Percentiles rank a stretch among this genome's conserved stretches.
phyloP scores from a whole-genome alignment of 495 filamentous ascomycete species.

The Cercophora newfieldiana region DNA sequence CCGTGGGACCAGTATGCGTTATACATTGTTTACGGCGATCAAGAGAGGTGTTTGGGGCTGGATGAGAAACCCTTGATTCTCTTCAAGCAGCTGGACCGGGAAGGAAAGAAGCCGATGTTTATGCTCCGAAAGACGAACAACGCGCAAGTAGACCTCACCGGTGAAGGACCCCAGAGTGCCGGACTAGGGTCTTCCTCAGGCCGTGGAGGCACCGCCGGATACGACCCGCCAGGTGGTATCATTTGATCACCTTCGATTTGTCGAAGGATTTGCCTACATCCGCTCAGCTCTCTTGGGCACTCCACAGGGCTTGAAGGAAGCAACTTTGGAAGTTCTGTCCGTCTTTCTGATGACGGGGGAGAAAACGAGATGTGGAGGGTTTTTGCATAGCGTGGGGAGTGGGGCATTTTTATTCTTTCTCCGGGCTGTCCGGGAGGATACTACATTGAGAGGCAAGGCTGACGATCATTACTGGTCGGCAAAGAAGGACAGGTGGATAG shows the following conservation, averaged over 20 bases:
- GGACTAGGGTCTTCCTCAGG: slow-evolving; percentile 36
- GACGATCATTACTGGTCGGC: not conserved
- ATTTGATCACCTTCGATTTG: slow-evolving; percentile 38
- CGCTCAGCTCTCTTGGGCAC: not conserved
- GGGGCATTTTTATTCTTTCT: not conserved
- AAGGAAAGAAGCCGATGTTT: slow-evolving; percentile 98
- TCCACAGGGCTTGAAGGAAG: not conserved
- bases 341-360: not conserved
- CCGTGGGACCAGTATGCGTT: slow-evolving; percentile 96
- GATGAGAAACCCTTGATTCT: slow-evolving; percentile 92
- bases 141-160: slow-evolving; percentile 37
- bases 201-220: slow-evolving; percentile 36
- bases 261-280: not conserved
- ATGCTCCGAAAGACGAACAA: slow-evolving; percentile 78
- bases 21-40: slow-evolving; percentile 96
- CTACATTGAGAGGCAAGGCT: not conserved
- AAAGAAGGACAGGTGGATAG: not conserved
- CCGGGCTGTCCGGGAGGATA: not conserved
- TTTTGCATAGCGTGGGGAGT: slow-evolving; percentile 17
- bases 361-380: not conserved
- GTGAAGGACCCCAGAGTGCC: slow-evolving; percentile 48
- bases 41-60: slow-evolving; percentile 88
- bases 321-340: not conserved
- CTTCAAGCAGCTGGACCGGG: slow-evolving; percentile 95
- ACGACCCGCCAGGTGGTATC: slow-evolving; percentile 57